phyloP scores from a whole-genome alignment of 768 basidiomycete genomes.

The Suillus subluteus region DNA sequence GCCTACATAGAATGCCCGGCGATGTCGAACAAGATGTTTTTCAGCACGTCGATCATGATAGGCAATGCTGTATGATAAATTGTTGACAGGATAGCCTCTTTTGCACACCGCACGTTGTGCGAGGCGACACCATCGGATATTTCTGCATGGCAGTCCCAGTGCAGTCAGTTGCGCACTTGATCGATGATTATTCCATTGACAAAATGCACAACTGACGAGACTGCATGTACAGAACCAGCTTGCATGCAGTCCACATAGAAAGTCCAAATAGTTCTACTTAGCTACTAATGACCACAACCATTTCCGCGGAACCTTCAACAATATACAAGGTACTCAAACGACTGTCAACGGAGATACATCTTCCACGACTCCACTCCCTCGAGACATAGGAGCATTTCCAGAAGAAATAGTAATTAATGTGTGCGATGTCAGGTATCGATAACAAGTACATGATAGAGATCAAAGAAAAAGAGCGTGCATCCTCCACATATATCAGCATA shows the following conservation, averaged over 20 bases:
- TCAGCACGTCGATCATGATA: background rate
- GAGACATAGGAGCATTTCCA: background rate
- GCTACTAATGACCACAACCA: background rate
- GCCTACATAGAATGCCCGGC: background rate
- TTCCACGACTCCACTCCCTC: background rate
- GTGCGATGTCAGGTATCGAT: constrained; percentile 7
- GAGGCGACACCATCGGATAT: background rate
- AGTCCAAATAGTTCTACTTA: background rate
- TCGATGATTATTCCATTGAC: background rate
- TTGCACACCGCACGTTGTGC: background rate
- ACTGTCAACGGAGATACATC: background rate
- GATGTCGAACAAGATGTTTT: background rate
- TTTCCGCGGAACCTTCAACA: background rate
- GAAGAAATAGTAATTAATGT: constrained; percentile 3
- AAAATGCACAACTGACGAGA: background rate
- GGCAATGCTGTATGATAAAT: background rate
- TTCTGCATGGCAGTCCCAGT: background rate
- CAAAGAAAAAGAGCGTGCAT: background rate
- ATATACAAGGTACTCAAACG: background rate
- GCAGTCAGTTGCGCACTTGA: no score
- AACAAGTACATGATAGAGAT: constrained; percentile 11
- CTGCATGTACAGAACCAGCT: background rate
- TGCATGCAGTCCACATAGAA: background rate
- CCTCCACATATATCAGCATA: background rate
- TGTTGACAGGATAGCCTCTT: background rate